Evolutionary conservation across 768 basidiomycete genomes (phyloP).

Genomic region (Candolleomyces eurysporus): DNA sequence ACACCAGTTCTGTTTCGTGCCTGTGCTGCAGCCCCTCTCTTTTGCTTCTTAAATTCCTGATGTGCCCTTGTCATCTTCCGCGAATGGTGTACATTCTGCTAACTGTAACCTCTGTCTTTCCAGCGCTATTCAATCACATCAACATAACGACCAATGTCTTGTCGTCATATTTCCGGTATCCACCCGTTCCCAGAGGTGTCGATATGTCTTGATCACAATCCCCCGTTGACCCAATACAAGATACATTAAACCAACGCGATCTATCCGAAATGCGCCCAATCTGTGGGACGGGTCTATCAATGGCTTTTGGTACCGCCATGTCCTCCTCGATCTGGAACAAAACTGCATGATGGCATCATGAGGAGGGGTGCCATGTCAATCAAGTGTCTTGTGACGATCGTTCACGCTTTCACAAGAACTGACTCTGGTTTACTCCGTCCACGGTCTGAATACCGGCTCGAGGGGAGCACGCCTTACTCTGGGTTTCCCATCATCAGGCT

Average conservation of each 20-base stretch:
- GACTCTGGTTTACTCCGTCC: not conserved
- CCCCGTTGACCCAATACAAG: slow-evolving; percentile 5
- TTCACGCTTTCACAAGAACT: slow-evolving; percentile 1
- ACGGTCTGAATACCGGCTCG: slow-evolving; percentile 7
- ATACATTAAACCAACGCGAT: slow-evolving; percentile 7
- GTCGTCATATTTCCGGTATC: slow-evolving; percentile 18
- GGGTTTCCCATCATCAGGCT: slow-evolving; percentile 3
- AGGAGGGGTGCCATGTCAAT: slow-evolving; percentile 7
- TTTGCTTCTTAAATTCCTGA: slow-evolving; percentile 1
- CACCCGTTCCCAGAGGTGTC: slow-evolving; percentile 21
- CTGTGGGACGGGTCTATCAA: not conserved
- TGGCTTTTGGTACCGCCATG: not conserved
- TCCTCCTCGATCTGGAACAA: slow-evolving; percentile 1
- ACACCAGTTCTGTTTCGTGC: not conserved
- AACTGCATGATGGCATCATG: slow-evolving; percentile 6
- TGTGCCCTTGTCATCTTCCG: not conserved
- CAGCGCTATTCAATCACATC: not conserved
- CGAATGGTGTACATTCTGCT: not conserved
- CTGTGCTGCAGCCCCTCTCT: not conserved
- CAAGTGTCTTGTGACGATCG: slow-evolving; percentile 2
- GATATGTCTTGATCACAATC: slow-evolving; percentile 7
- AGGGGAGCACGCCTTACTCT: slow-evolving; percentile 4
- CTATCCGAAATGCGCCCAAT: slow-evolving; percentile 1
- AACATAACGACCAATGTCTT: slow-evolving; percentile 8
- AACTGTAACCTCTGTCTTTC: not conserved